These are phyloP conservation scores for Colletotrichum sidae DNA, from an alignment of 2,329 filamentous ascomycete genomes.

Conservation along the genomic window DNA sequence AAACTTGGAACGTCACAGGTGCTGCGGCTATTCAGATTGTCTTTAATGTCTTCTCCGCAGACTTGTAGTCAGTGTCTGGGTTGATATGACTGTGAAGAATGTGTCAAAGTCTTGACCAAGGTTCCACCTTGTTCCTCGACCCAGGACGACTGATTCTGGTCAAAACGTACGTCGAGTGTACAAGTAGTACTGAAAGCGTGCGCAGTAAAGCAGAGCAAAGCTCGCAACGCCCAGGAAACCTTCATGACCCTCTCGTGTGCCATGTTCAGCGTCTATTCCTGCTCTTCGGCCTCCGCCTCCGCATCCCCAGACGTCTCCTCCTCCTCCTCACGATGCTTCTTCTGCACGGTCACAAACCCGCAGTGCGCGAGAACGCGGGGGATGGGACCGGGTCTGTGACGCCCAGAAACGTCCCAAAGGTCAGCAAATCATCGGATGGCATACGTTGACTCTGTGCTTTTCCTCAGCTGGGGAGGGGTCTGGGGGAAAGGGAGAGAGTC, in stretches of 20 bases:
- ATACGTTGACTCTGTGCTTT: not conserved
- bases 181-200: too few relatives aligned
- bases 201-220: too few relatives aligned
- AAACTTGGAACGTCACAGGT: constrained; percentile 24
- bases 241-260: constrained; percentile 2
- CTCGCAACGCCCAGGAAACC: constrained; percentile 23
- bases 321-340: constrained; percentile 19
- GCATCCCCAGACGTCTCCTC: constrained; percentile 13
- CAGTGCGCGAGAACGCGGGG: constrained; percentile 28
- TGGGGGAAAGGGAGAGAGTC: too few relatives aligned
- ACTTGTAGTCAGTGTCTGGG: not conserved
- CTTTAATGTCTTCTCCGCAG: not conserved
- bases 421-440: constrained; percentile 27
- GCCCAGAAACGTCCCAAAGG: not conserved
- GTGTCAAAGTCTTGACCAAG: constrained; percentile 21
- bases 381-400: constrained; percentile 30
- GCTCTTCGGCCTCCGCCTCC: constrained; percentile 19
- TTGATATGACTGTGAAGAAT: constrained; percentile 21
- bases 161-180: not conserved
- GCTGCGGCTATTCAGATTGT: too few relatives aligned
- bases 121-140: constrained; percentile 14
- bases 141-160: not conserved
- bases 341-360: constrained; percentile 29
- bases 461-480: too few relatives aligned
- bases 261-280: constrained; percentile 13